A percentile compares a stretch with the other conserved stretches of the same genome.
These are phyloP conservation scores for Canna indica DNA, from an alignment of 176 grass and related monocot genomes.

Conservation along the genomic window DNA sequence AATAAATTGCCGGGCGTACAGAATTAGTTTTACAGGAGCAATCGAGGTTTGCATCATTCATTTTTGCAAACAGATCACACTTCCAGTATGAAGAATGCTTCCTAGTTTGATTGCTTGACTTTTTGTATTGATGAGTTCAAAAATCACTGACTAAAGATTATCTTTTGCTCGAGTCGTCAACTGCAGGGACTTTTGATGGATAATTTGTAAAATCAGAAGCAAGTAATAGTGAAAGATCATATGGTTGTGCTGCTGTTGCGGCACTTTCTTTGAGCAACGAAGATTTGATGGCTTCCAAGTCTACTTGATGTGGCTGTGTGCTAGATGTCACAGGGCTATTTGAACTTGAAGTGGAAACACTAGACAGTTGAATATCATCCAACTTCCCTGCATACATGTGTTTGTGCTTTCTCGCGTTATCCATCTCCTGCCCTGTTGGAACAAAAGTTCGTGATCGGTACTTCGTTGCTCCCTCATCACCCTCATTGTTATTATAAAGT, in stretches of 20 bases:
- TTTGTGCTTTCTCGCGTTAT: slow-evolving; percentile 42
- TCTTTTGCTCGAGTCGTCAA: slow-evolving; percentile 37
- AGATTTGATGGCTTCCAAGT: slow-evolving; percentile 74
- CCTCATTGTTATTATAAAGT: slow-evolving; percentile 68
- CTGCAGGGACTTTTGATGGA: slow-evolving; percentile 40
- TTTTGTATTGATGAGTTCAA: not conserved
- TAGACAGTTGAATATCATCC: slow-evolving; percentile 26
- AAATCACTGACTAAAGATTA: slow-evolving; percentile 22
- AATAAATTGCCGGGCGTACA: not conserved
- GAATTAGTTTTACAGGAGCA: not conserved
- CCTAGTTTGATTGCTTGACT: not conserved
- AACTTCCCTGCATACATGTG: slow-evolving; percentile 10
- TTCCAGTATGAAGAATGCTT: not conserved
- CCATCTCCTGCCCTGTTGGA: slow-evolving; percentile 51
- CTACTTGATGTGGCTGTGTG: slow-evolving; percentile 16
- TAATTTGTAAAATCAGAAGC: slow-evolving; percentile 44
- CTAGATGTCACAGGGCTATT: slow-evolving; percentile 5
- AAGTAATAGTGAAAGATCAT: slow-evolving; percentile 47
- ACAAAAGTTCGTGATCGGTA: slow-evolving; percentile 56
- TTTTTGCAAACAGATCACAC: not conserved
- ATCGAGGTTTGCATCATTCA: not conserved
- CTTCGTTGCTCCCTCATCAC: slow-evolving; percentile 44
- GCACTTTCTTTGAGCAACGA: slow-evolving; percentile 65
- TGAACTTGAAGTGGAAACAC: slow-evolving; percentile 17
- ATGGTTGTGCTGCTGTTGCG: slow-evolving; percentile 45